Evolutionary conservation across 2,329 filamentous ascomycete genomes (phyloP), one percentile per base, ranked within the genome.

Genomic region (Colletotrichum caudatum): DNA sequence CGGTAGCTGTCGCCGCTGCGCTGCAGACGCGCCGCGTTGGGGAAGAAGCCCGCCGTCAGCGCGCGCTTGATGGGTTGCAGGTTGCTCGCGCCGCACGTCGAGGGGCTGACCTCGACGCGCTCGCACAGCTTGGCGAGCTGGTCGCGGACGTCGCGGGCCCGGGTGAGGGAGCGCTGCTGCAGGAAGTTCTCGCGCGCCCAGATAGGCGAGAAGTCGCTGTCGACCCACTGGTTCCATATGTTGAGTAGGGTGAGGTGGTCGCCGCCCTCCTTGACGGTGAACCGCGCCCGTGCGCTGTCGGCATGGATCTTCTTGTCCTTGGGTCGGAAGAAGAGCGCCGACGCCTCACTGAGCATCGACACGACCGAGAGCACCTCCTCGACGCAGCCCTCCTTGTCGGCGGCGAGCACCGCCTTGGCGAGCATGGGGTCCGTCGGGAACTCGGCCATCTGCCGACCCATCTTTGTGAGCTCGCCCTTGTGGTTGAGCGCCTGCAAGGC

Each of bases 301-400:
- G 96, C 96, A 78, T 98, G 94, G 37, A 98, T 92, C 80, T 97
- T 97, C 85, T 98, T 98, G 83, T 99, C 95, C 79, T 98, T 97
- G 26, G 96, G 95, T 0, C 94, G 89, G 87, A 97, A 97, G 85
- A 98, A 99, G 6, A 99, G 88, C 0, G 94, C 92, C 5, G 92
- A 94, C 1, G 93, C 90, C 82, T 98, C 96, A 72, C 93, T 91
- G 0, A 98, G 88, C 93, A 98, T 97, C 53, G 95, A 91, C n/a
- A 98, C 94, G 60, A 98, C 94, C 0, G 93, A 94, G 20, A 99
- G 85, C 0, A 98, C 90, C 81, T 99, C 96, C 71, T 97, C 94
- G 0, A 97, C 94, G 76, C 95, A 98, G n/a, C 93, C 93, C 75
- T 95, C 93, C 76, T 94, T 93, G 80, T 96, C 93, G 0, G 95